Evolutionary conservation across 1,139 yeast genomes (phyloP), one percentile per base, ranked within the genome.

Genomic region (Geotrichum aggregatum): DNA sequence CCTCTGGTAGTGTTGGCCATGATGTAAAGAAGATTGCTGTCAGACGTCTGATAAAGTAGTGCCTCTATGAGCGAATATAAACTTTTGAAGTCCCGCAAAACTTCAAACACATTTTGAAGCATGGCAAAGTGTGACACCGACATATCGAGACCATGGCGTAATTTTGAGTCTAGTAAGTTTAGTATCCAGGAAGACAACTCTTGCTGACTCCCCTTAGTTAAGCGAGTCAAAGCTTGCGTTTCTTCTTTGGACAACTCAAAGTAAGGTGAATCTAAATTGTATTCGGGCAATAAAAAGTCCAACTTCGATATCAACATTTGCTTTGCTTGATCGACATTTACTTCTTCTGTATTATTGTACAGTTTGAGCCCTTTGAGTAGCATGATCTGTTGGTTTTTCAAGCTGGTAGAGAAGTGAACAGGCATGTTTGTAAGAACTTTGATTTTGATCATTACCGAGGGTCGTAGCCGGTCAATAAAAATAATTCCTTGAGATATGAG

Each of bases 401-500:
- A 54, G 33, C 56, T 56, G 7, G 53, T 38, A 3, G 58, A 54
- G 35, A 54, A 54, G 16, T 54, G 52, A 4, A 61, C 75, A 0
- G 87, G 87, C 16, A 84, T 65, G 56, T 81, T 80, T 57, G 74
- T 71, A 33, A 84, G 66, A 28, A 83, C 74, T 21, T 69, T 59
- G 33, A 80, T 63, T 61, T 83, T 88, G 16, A 73, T 68, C 38
- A 70, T 66, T 11, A 72, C 76, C 3, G 47, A 39, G 18, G 56
- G 54, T 21, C 57, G 53, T 16, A 61, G 52, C 21, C 66, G 55
- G 3, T 58, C 60, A 24, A 64, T 59, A 64, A 84, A 87, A 49
- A 88, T 77, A 0, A 87, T 74, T 3, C 96, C 97, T 1, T 94
- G 83, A 3, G 96, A 88, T 49, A 89, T 88, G 35, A 88, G 70